Evolutionary conservation across 208 protist species (phyloP).

Genomic region (Wallacemonas sp.): DNA sequence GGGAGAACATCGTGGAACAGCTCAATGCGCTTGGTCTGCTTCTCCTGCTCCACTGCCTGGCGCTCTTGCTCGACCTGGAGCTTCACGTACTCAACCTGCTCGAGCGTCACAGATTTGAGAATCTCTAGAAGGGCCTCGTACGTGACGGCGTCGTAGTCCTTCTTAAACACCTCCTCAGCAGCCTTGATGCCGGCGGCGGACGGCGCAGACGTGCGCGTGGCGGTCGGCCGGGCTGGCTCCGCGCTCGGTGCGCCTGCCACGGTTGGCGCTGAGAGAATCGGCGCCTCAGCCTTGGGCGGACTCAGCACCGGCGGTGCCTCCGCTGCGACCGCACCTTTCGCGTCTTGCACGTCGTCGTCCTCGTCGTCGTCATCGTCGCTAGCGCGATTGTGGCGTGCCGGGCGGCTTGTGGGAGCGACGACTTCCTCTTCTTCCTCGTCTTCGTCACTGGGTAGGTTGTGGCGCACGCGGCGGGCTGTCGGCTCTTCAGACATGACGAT

Average conservation of each 20-base stretch:
- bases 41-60: slow-evolving; percentile 34
- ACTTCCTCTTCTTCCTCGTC: no score
- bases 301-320: not conserved
- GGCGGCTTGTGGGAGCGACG: no score
- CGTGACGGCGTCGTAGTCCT: slow-evolving; percentile 67
- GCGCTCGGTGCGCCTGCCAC: slow-evolving; percentile 5
- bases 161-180: slow-evolving; percentile 38
- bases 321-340: not conserved
- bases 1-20: slow-evolving; percentile 46
- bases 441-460: no score
- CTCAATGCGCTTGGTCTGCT: slow-evolving; percentile 48
- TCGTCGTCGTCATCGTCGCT: slow-evolving; percentile 12
- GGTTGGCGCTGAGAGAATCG: not conserved
- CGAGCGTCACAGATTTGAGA: slow-evolving; percentile 34
- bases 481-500: slow-evolving; percentile 8
- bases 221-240: slow-evolving; percentile 5
- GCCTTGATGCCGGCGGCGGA: slow-evolving; percentile 7
- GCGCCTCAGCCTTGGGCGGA: slow-evolving; percentile 21
- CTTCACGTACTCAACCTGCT: slow-evolving; percentile 62
- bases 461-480: no score
- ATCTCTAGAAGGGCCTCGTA: slow-evolving; percentile 45
- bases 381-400: no score
- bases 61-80: slow-evolving; percentile 38
- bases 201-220: not conserved
- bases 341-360: slow-evolving; percentile 12